These are phyloP conservation scores for Porcisia deanei DNA, from an alignment of 208 protist genomes.

Conservation along the genomic window DNA sequence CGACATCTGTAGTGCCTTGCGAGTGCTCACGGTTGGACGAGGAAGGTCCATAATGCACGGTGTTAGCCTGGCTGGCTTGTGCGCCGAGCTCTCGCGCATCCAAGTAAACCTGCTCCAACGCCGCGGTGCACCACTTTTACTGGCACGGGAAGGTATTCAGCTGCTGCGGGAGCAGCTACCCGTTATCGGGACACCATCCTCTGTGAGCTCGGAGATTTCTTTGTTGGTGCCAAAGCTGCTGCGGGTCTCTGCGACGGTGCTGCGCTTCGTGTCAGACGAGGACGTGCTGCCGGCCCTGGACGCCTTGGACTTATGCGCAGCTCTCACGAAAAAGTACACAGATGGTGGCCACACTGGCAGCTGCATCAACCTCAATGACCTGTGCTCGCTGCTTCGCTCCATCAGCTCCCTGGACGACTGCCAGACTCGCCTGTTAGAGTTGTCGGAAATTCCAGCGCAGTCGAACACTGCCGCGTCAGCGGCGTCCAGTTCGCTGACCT, in stretches of 20 bases:
- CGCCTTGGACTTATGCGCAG: conserved; percentile 37
- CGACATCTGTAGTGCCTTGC: neutral
- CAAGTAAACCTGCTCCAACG: conserved; percentile 78
- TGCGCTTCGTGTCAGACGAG: conserved; percentile 37
- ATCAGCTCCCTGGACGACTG: conserved; percentile 41
- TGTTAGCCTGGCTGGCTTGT: conserved; percentile 39
- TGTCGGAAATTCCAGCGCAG: neutral
- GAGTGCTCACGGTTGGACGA: neutral
- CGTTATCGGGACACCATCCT: conserved; percentile 19
- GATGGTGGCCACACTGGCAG: conserved; percentile 47
- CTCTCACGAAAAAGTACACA: conserved; percentile 22
- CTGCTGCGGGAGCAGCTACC: conserved; percentile 42
- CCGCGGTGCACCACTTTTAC: conserved; percentile 38
- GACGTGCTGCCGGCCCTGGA: conserved; percentile 44
- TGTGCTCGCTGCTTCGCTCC: conserved; percentile 63
- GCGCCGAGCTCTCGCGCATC: conserved; percentile 68
- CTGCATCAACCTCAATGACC: conserved; percentile 62
- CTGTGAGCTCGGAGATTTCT: conserved; percentile 8
- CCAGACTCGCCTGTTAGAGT: conserved; percentile 22
- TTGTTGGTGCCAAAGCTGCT: conserved; percentile 60
- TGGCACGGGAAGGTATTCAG: conserved; percentile 51
- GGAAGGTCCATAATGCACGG: neutral
- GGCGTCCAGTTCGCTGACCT: neutral
- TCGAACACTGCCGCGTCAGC: neutral
- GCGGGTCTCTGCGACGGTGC: conserved; percentile 59